Base-by-base conservation (phyloP, 78 protist genomes). In the Dictyostelium firmibasis region DNA sequence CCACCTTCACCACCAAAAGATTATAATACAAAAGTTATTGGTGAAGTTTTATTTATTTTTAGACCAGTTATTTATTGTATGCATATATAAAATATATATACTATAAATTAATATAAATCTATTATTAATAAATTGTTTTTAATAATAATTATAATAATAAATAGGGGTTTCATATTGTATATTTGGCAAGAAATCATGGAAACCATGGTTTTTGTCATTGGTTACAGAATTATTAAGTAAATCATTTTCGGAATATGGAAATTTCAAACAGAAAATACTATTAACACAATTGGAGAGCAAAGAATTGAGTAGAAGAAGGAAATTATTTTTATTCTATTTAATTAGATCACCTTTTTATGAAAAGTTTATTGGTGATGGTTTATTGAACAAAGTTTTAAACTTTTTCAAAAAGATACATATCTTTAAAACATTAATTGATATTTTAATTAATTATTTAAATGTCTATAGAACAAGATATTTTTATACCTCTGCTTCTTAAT, bases 321-420 rank as follows among this genome's bases (percentile, higher is more conserved):
- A 14, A 41, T 29, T 70, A 16, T 53, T 89, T 29, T n/a, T 69
- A 8, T 89, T 79, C 38, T 89, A 89, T 69, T 35, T 89, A 11
- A 67, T 89, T 47, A 36, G 94, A 70, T 69, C 79, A 25, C 94
- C 94, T 20, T 89, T 89, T 60, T 89, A 89, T 43, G 94, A 89
- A 67, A 81, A 81, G n/a, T 89, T 89, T 38, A 69, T 89, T 69
- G 87, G 94, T 69, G 94, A 89, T 81, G 94, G 94, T 69, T 64
- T 89, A 7, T 86, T 89, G 5, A 44, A 81, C 11, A 89, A 43
- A 70, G 4, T 89, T 25, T 47, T 89, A 3, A 78, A 69, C 69
- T 70, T 81, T 57, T 89, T 89, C 70, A 89, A 89, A 76, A 89
- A 69, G 31, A 81, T 89, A 11, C 94, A 86, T 50, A 67, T 89